Evolutionary conservation across 768 basidiomycete genomes (phyloP).

Genomic region (Tylopilus rubrobrunneus): DNA sequence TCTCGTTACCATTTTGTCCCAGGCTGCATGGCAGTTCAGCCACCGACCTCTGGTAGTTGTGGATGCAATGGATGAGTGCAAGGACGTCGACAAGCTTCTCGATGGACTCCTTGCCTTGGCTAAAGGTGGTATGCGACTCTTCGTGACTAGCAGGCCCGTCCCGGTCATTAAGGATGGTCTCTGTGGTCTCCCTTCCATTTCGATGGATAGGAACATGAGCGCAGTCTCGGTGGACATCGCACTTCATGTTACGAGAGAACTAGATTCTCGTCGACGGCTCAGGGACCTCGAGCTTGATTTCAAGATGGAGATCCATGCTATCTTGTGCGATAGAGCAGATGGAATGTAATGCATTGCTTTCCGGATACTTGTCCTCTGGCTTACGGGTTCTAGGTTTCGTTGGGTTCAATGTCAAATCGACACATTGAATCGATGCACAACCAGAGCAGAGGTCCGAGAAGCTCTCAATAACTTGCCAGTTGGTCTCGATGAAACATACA

Average conservation of each 20-base stretch:
- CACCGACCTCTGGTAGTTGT: constrained; percentile 10
- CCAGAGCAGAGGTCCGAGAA: no score
- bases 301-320: neutral
- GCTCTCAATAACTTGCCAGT: no score
- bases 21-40: neutral
- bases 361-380: neutral
- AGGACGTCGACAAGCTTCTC: constrained; percentile 6
- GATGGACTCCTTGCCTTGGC: constrained; percentile 5
- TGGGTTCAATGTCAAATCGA: no score
- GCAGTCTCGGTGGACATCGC: no score
- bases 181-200: no score
- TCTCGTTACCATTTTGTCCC: constrained; percentile 3
- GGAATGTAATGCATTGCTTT: neutral
- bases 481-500: no score
- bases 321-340: neutral
- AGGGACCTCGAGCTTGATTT: neutral
- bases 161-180: no score
- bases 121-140: neutral
- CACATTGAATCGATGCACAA: no score
- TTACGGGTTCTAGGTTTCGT: constrained; percentile 12
- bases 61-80: constrained; percentile 22
- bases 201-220: no score
- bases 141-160: no score
- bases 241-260: no score
- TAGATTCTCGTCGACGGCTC: no score